Evolutionary conservation across 2,329 filamentous ascomycete genomes (phyloP).

Genomic region (Aspergillus sp.): DNA sequence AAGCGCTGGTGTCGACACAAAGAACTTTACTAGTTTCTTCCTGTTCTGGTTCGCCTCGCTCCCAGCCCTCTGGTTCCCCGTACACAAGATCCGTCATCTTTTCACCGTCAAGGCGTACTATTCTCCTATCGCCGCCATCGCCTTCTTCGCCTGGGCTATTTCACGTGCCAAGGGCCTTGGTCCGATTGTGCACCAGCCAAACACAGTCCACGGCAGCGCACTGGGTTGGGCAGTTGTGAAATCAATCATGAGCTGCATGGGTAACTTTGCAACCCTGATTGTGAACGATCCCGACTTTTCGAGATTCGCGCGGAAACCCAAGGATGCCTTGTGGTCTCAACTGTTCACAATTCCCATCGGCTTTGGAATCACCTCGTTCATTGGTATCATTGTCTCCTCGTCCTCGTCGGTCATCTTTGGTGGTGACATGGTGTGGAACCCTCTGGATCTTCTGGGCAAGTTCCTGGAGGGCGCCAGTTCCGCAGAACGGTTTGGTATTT

Average conservation of each 20-base stretch:
- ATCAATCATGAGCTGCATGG: constrained; percentile 82
- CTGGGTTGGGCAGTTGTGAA: constrained; percentile 79
- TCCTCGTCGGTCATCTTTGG: constrained; percentile 60
- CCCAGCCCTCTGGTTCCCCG: constrained; percentile 83
- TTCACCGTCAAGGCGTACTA: constrained; percentile 88
- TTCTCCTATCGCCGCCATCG: constrained; percentile 75
- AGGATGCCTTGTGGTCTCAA: constrained; percentile 76
- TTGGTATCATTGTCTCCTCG: constrained; percentile 74
- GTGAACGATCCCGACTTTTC: constrained; percentile 77
- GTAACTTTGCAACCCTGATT: constrained; percentile 86
- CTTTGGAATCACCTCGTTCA: constrained; percentile 77
- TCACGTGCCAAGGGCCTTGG: constrained; percentile 77
- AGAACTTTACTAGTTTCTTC: constrained; percentile 76
- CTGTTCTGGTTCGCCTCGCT: constrained; percentile 79
- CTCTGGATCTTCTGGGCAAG: constrained; percentile 59
- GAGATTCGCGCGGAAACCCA: constrained; percentile 73
- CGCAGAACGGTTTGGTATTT: constrained; percentile 68
- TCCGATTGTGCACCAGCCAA: constrained; percentile 69
- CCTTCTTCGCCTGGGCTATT: constrained; percentile 84
- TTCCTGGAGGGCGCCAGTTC: constrained; percentile 67
- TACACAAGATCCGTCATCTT: constrained; percentile 81
- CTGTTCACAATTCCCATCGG: constrained; percentile 67
- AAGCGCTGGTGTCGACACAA: constrained; percentile 66
- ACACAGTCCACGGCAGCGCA: constrained; percentile 58
- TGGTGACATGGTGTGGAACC: constrained; percentile 65